Evolutionary conservation across 1,284 basidiomycete genomes (phyloP).

Genomic region (Cryptococcus sp.): DNA sequence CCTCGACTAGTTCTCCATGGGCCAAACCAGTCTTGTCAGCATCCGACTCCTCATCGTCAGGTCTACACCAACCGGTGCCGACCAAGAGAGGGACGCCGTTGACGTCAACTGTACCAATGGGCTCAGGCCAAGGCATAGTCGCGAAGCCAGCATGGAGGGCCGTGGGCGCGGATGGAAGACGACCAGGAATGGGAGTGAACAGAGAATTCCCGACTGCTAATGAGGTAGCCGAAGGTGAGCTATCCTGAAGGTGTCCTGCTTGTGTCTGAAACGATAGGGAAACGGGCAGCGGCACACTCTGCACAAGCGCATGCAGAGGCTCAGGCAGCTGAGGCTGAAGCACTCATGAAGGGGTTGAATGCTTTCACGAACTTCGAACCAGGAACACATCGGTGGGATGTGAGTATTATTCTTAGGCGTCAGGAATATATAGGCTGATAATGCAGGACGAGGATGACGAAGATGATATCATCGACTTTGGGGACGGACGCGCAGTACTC

Average conservation of each 20-base stretch:
- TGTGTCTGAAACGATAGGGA: conserved; percentile 22
- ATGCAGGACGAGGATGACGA: conserved; percentile 85
- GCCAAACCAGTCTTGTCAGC: conserved; percentile 32
- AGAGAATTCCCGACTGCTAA: conserved; percentile 79
- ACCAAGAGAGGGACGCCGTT: background rate
- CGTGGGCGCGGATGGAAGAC: conserved; percentile 16
- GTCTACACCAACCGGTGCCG: conserved; percentile 4
- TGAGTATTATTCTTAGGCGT: conserved; percentile 48
- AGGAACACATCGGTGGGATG: conserved; percentile 93
- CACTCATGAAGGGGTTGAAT: conserved; percentile 58
- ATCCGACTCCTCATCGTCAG: conserved; percentile 9
- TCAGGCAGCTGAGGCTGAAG: conserved; percentile 57
- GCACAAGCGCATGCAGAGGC: conserved; percentile 49
- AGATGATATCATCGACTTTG: conserved; percentile 85
- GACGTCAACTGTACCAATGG: conserved; percentile 13
- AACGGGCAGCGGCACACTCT: conserved; percentile 35
- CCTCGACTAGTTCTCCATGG: conserved; percentile 37
- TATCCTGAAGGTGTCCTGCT: conserved; percentile 1
- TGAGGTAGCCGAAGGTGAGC: conserved; percentile 74
- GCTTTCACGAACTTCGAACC: conserved; percentile 89
- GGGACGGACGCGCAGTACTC: conserved; percentile 79
- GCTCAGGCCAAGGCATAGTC: conserved; percentile 27
- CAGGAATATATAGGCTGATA: conserved; percentile 5
- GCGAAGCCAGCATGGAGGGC: conserved; percentile 20
- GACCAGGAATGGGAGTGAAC: conserved; percentile 20